Percentiles rank a stretch among this genome's conserved stretches.
phyloP scores from a whole-genome alignment of 768 basidiomycete genomes.

The Pleurotus citrinopileatus region DNA sequence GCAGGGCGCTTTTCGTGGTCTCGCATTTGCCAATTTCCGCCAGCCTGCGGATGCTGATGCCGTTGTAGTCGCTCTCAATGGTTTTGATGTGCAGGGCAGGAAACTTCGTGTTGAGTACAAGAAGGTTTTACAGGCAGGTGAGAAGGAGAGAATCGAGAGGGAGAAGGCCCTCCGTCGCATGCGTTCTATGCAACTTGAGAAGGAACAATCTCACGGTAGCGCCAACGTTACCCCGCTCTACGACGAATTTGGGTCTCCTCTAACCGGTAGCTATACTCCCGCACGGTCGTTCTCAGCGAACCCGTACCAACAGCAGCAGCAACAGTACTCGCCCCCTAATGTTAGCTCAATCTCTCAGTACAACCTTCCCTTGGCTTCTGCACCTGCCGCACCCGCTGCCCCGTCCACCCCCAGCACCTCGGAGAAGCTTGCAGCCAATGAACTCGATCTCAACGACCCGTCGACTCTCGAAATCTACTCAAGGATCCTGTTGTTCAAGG shows the following conservation, averaged over 20 bases:
- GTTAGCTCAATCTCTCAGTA: constrained; percentile 42
- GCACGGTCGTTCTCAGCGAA: constrained; percentile 72
- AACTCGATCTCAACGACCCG: constrained; percentile 95
- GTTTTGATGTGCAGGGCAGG: constrained; percentile 93
- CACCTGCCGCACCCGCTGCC: constrained; percentile 52
- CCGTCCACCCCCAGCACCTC: constrained; percentile 61
- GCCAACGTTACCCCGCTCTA: constrained; percentile 43
- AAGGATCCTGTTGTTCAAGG: constrained; percentile 93
- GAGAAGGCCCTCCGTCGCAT: constrained; percentile 98
- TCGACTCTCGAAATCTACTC: constrained; percentile 97
- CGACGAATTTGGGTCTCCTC: constrained; percentile 72
- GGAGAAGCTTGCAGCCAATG: constrained; percentile 60
- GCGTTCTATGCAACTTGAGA: constrained; percentile 95
- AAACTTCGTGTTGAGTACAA: constrained; percentile 99
- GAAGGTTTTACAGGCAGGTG: constrained; percentile 97
- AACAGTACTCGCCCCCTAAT: constrained; percentile 62
- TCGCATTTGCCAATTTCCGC: constrained; percentile 98
- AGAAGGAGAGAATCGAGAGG: constrained; percentile 97
- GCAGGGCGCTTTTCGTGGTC: constrained; percentile 92
- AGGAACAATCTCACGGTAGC: constrained; percentile 67
- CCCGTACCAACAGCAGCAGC: constrained; percentile 56
- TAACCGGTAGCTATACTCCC: constrained; percentile 61
- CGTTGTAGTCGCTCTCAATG: constrained; percentile 93
- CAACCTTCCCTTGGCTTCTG: constrained; percentile 40
- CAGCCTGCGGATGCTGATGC: constrained; percentile 90